Conservation (phyloP, 1,284 basidiomycete species). For the Peniophora sp. region DNA sequence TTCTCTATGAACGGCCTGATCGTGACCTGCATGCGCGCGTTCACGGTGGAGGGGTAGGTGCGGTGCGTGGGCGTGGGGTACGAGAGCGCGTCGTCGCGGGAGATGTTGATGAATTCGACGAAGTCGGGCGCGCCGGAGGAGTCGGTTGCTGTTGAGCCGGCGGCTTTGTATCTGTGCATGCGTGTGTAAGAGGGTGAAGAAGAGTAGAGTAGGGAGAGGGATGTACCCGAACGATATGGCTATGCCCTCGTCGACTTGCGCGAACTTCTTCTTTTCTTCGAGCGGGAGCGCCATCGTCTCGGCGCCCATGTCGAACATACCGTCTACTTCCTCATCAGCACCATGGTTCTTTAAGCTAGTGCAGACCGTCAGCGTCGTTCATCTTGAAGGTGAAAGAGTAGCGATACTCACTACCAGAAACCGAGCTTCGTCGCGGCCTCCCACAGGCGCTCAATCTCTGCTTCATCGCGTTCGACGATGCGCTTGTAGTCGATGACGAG, state of each 20-base stretch:
- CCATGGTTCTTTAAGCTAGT: constrained; percentile 27
- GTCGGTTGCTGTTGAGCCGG: constrained; percentile 26
- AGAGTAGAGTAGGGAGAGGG: constrained; percentile 2
- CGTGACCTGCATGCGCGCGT: constrained; percentile 22
- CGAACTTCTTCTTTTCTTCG: constrained; percentile 27
- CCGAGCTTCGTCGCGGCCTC: constrained; percentile 23
- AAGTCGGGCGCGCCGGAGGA: constrained; percentile 22
- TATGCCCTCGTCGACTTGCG: constrained; percentile 25
- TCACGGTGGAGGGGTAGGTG: constrained; percentile 25
- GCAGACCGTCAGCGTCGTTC: not conserved
- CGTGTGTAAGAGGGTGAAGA: not conserved
- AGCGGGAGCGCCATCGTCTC: constrained; percentile 25
- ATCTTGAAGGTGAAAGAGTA: not conserved
- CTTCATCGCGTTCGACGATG: constrained; percentile 15
- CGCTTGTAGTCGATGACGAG: constrained; percentile 27
- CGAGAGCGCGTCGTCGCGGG: constrained; percentile 24
- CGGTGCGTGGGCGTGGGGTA: constrained; percentile 22
- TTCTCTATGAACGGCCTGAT: constrained; percentile 25
- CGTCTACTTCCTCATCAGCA: constrained; percentile 20
- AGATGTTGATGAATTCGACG: constrained; percentile 25
- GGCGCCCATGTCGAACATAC: constrained; percentile 27
- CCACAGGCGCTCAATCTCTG: constrained; percentile 22
- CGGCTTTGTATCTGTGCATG: constrained; percentile 22
- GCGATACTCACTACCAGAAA: constrained; percentile 25
- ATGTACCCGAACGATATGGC: constrained; percentile 22